These are phyloP conservation scores for Bothriochloa decipiens DNA, from an alignment of 176 grass and related monocot genomes.

Conservation along the genomic window DNA sequence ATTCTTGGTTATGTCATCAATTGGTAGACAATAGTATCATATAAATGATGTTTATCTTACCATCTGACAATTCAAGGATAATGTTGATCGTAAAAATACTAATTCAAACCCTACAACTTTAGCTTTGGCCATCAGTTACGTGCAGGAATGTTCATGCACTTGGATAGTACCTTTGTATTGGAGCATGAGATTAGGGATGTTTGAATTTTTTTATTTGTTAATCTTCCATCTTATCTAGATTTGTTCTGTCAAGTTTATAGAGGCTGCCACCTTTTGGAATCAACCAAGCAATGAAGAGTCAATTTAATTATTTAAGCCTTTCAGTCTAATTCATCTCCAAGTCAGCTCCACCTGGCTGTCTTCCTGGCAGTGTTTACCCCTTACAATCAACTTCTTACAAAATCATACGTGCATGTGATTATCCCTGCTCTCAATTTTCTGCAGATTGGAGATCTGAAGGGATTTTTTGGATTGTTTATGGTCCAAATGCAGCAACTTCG, in stretches of 20 bases:
- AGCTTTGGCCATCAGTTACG: neutral
- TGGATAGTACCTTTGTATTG: neutral
- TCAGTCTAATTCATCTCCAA: neutral
- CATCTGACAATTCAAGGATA: constrained; percentile 1
- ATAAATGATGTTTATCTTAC: constrained; percentile 15
- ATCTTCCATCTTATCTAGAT: neutral
- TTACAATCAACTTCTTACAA: neutral
- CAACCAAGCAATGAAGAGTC: neutral
- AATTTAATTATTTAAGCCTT: neutral
- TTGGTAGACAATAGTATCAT: neutral
- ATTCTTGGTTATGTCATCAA: constrained; percentile 4
- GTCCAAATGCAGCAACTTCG: constrained; percentile 85
- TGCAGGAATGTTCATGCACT: neutral
- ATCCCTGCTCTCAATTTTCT: neutral
- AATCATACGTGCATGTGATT: neutral
- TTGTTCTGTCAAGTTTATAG: neutral
- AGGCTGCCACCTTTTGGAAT: neutral
- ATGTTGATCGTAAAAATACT: neutral
- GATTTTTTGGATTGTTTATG: constrained; percentile 95
- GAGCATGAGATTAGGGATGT: neutral
- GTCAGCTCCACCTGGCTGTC: neutral
- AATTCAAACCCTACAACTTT: neutral
- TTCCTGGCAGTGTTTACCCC: neutral
- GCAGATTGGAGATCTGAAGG: constrained; percentile 93
- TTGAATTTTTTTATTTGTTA: neutral